Conservation (phyloP, 148 eudicot species). For the Amaranthus hypochondriacus region DNA sequence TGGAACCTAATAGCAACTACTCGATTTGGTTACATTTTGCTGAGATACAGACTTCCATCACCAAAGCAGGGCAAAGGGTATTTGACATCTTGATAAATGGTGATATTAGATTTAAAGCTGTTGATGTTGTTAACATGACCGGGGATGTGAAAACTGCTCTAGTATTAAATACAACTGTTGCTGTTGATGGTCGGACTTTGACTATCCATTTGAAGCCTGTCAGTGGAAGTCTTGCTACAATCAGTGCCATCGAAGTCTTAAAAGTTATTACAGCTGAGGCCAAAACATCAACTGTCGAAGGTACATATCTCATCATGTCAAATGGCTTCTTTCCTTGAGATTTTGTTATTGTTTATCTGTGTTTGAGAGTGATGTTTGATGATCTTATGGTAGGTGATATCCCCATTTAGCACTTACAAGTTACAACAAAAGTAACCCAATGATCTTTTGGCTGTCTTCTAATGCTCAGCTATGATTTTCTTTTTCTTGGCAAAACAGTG, state of each 20-base stretch:
- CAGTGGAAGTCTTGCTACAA: slow-evolving; percentile 58
- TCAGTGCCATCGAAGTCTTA: slow-evolving; percentile 81
- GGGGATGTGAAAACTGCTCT: slow-evolving; percentile 67
- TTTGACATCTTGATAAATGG: slow-evolving; percentile 79
- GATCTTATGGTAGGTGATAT: not conserved
- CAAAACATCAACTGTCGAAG: slow-evolving; percentile 68
- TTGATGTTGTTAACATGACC: slow-evolving; percentile 70
- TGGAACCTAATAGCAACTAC: slow-evolving; percentile 86
- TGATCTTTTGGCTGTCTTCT: not conserved
- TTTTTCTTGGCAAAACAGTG: not conserved
- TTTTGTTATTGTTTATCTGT: not conserved
- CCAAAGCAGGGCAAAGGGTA: slow-evolving; percentile 68
- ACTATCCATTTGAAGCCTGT: slow-evolving; percentile 56
- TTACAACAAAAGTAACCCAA: not conserved
- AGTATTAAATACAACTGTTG: slow-evolving; percentile 75
- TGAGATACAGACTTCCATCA: slow-evolving; percentile 81
- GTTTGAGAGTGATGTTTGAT: not conserved
- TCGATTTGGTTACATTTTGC: slow-evolving; percentile 97
- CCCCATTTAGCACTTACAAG: not conserved
- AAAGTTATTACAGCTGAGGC: slow-evolving; percentile 70
- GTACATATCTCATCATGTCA: slow-evolving; percentile 32
- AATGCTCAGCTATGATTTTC: not conserved
- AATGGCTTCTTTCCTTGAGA: slow-evolving; percentile 1
- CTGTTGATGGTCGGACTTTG: slow-evolving; percentile 76
- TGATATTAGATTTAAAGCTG: slow-evolving; percentile 50